Base-by-base conservation (phyloP, 331 rosid species). In the Quercus phellos region DNA sequence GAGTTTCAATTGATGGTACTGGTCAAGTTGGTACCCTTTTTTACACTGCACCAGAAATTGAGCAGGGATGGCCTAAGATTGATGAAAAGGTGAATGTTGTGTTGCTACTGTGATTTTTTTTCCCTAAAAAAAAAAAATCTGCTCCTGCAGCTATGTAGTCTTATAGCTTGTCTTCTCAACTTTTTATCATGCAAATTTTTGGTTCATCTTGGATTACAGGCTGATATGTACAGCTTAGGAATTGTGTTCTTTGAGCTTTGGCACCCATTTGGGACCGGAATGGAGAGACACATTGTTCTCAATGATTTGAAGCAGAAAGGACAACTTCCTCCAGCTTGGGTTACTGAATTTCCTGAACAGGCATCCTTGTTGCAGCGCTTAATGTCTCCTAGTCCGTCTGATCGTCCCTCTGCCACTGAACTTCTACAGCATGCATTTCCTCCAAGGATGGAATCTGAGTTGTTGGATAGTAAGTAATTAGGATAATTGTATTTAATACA, bases 1-100 rank as follows among this genome's bases (percentile, higher is more conserved):
- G 93, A 74, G 88, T 90, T 83, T 92, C 99, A 76, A 74, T 84
- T 70, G 99, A 92, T 85, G 97, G 97, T 80, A 94, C 99, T 51
- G 99, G 99, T 84, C 97, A 90, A 88, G 94, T 94, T 70, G 99
- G 99, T 70, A 92, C 99, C 46, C 89, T 90, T 83, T 92, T 92
- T 87, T 94, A 94, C 83, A 94, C 96, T 67, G 99, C 97, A 72
- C 99, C 99, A 72, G 99, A 94, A 89, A 94, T 94, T 89, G 99
- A 94, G 82, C 99, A 94, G 83, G 92, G 93, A 78, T 94, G 99
- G 99, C 99, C 97, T 8, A 94, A 94, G 88, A 94, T 94, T 82
- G 97, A 94, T 86, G 99, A 94, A 87, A 94, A 92, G 92, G 98
- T 91, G 55, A 63, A 58, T 77, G 51, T 34, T 29, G 51, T 7